Evolutionary conservation across 208 protist genomes (phyloP).

Genomic region (Tritrichomonas foetus): DNA sequence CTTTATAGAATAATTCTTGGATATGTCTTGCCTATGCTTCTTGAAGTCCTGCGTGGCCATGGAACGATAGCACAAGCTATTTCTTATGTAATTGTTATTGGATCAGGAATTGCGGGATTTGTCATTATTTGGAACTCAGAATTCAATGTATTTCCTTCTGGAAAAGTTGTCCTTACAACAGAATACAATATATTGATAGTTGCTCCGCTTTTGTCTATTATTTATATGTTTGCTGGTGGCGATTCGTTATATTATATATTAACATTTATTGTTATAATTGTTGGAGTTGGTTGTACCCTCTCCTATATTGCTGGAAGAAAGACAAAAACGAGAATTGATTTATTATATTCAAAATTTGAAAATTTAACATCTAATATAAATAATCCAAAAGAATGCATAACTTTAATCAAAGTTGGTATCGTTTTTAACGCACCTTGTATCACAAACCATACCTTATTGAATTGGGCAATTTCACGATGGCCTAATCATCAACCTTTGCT

Average conservation of each 20-base stretch:
- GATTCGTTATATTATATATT: neutral
- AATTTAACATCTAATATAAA: neutral
- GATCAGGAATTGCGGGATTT: neutral
- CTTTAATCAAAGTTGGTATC: neutral
- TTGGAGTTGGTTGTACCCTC: neutral
- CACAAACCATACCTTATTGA: neutral
- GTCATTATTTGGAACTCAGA: neutral
- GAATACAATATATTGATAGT: neutral
- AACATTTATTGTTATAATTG: neutral
- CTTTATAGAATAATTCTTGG: neutral
- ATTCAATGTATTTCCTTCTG: neutral
- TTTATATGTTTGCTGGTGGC: neutral
- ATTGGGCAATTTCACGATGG: conserved; percentile 14
- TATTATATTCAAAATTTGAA: conserved; percentile 21
- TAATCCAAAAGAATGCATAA: neutral
- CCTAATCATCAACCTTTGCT: neutral
- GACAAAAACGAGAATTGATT: neutral
- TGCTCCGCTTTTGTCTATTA: neutral
- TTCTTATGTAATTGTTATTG: neutral
- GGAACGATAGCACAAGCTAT: neutral
- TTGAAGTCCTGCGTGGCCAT: neutral
- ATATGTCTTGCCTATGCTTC: neutral
- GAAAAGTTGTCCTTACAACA: neutral
- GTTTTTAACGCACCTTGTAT: conserved; percentile 17
- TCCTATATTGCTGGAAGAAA: neutral